A percentile compares a stretch with the other conserved stretches of the same genome.
These are phyloP conservation scores for Adiantum capillusveneris DNA, from an alignment of 75 land plant genomes.

Conservation along the genomic window DNA sequence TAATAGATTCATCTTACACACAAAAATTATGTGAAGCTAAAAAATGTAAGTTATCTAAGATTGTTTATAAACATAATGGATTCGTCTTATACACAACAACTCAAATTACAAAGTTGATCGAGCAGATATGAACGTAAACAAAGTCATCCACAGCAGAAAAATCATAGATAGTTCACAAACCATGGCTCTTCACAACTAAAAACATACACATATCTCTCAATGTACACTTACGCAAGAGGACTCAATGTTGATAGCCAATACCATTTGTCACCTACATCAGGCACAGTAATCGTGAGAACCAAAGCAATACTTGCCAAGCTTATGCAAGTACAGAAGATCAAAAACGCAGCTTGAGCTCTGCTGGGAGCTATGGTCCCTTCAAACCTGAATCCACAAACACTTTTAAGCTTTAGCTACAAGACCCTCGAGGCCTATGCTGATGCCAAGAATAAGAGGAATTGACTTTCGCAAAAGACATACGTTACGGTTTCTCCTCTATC, in stretches of 20 bases:
- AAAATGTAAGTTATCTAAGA: no score
- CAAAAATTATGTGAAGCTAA: no score
- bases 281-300: constrained; percentile 84
- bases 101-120: no score
- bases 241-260: constrained; percentile 78
- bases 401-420: background rate
- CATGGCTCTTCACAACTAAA: no score
- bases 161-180: no score
- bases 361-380: constrained; percentile 92
- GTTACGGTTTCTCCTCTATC: constrained; percentile 79
- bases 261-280: constrained; percentile 80
- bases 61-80: no score
- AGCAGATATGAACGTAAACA: no score
- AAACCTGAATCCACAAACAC: constrained; percentile 40
- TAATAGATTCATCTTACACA: no score
- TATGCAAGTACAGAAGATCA: constrained; percentile 87
- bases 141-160: no score
- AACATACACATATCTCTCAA: no score
- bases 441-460: background rate
- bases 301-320: constrained; percentile 87
- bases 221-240: constrained; percentile 86
- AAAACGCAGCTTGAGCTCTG: constrained; percentile 89
- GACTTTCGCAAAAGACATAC: constrained; percentile 34
- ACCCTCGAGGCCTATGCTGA: background rate
- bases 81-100: no score